phyloP scores from a whole-genome alignment of 371 early-diverging fungal genomes.

The Umbelopsis sp. region DNA sequence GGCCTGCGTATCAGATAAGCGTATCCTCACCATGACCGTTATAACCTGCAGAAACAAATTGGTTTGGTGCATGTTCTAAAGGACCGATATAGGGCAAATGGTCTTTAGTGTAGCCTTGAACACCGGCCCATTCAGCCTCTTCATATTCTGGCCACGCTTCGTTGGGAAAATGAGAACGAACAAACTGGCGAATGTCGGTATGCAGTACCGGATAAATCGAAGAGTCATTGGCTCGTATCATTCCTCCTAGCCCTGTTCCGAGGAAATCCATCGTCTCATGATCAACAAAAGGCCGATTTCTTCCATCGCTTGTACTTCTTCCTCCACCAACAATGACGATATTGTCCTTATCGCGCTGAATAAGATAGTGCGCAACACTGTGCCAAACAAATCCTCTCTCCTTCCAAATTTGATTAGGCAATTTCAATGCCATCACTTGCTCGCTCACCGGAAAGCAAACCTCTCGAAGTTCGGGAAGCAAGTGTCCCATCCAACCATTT shows the following conservation, averaged over 20 bases:
- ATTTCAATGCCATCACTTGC: constrained; percentile 1
- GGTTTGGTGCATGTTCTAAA: not conserved
- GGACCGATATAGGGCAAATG: constrained; percentile 14
- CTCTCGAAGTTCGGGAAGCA: not conserved
- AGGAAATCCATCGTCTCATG: not conserved
- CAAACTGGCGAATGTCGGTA: constrained; percentile 13
- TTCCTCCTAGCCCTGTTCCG: not conserved
- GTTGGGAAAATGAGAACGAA: constrained; percentile 7
- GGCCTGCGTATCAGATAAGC: not conserved
- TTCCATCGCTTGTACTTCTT: not conserved
- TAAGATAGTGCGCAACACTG: constrained; percentile 14
- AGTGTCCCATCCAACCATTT: constrained; percentile 12
- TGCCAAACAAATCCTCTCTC: constrained; percentile 14
- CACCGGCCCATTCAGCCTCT: constrained; percentile 13
- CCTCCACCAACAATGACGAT: constrained; percentile 10
- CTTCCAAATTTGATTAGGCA: not conserved
- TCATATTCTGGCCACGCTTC: constrained; percentile 10
- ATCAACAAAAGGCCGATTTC: constrained; percentile 6
- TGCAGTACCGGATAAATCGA: constrained; percentile 11
- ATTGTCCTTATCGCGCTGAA: constrained; percentile 8
- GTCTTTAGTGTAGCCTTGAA: constrained; percentile 12
- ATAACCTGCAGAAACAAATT: not conserved
- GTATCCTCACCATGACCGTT: constrained; percentile 8
- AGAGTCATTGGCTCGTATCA: constrained; percentile 5
- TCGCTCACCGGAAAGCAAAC: constrained; percentile 10